Evolutionary conservation across 2,329 filamentous ascomycete species (phyloP), one percentile per base, ranked within the genome.

Genomic region (Fusarium papillatum): DNA sequence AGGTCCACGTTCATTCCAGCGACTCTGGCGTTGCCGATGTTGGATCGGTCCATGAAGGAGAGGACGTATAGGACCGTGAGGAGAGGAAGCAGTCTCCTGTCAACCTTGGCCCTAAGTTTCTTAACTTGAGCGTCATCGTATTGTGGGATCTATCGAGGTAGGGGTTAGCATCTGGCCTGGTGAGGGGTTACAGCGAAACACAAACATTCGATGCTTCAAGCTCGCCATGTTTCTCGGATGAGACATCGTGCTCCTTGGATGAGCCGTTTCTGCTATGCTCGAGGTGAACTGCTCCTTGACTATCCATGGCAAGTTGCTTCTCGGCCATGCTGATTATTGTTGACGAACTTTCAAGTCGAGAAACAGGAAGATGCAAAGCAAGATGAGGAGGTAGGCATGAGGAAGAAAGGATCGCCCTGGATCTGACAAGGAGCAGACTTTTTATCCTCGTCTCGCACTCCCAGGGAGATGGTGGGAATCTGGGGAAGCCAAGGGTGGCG

Each of bases 21-120:
- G 26, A 81, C 70, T 5, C 70, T 79, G 3, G 79, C 79, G 41
- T 81, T 81, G 4, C 79, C 79, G 0, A 81, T 81, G 16, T 81
- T 81, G 3, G 79, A 78, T 7, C 79, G 73, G 36, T 79, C 78
- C 66, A 81, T 80, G 48, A 79, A 81, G 0, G 79, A 81, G 0
- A 81, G 66, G 1, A 81, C 69, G 9, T 75, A 81, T 0, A 76
- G 24, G 77, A 83, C 77, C n/a, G 64, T 72, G 2, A 75, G 43
- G 0, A 50, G 69, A 0, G 73, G 48, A 10, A 55, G 48, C 8
- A 55, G 48, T 11, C 48, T 26, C 48, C 26, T 29, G 48, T 55
- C 48, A 19, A 55, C 26, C 6, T 55, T 55, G 24, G 16, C 24
- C 26, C 24, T 55, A 3, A 55, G 24, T 19, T 31, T 55, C 48